phyloP scores from a whole-genome alignment of 306 rosid species.

The Acacia confusa region DNA sequence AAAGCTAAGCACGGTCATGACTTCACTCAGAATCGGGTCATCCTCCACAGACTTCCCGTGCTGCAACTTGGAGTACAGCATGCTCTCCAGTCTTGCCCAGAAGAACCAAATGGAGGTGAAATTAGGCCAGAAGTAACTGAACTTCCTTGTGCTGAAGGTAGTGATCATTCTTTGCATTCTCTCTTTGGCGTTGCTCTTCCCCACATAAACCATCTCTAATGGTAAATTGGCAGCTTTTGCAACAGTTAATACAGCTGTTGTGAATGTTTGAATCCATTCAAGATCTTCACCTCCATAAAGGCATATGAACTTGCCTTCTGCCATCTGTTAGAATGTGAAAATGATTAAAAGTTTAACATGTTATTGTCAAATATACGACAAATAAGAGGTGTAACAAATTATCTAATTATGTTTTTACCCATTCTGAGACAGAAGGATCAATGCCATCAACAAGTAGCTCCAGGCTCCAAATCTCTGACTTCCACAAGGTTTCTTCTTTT shows the following conservation, averaged over 20 bases:
- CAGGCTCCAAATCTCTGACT: constrained; percentile 67
- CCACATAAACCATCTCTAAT: constrained; percentile 65
- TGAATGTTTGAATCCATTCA: constrained; percentile 74
- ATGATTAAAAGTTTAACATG: neutral
- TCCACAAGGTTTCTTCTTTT: constrained; percentile 70
- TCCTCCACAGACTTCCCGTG: constrained; percentile 48
- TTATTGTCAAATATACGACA: neutral
- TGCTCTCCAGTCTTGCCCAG: constrained; percentile 84
- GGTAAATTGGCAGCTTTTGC: constrained; percentile 45
- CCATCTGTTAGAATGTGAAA: constrained; percentile 42
- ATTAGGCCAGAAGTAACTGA: constrained; percentile 57
- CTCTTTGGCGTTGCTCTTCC: constrained; percentile 75
- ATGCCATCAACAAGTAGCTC: constrained; percentile 66
- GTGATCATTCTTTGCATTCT: constrained; percentile 42
- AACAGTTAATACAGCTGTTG: constrained; percentile 38
- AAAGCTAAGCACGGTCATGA: constrained; percentile 71
- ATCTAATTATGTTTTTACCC: constrained; percentile 40
- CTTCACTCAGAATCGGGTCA: constrained; percentile 66
- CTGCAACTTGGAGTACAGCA: constrained; percentile 71
- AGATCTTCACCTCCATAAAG: constrained; percentile 77
- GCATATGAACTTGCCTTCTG: constrained; percentile 52
- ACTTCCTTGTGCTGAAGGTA: constrained; percentile 33
- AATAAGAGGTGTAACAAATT: neutral
- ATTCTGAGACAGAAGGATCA: constrained; percentile 48
- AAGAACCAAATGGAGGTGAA: constrained; percentile 71